These are phyloP conservation scores for Metschnikowia koreensis DNA, from an alignment of 805 yeast species.

Conservation along the genomic window DNA sequence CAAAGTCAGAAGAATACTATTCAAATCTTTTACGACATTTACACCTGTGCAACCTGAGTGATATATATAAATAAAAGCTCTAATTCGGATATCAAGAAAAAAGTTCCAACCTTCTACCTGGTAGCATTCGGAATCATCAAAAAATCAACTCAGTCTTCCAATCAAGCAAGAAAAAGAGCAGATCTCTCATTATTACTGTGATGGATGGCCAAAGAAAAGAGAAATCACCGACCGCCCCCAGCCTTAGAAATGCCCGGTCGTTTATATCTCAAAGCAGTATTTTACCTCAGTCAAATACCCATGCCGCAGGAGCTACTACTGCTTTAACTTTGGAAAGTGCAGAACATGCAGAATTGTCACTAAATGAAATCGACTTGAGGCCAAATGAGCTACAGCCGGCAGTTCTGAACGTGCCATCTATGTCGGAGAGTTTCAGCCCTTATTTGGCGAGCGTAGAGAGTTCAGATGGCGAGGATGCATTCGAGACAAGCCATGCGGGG, in stretches of 20 bases:
- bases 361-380: conserved; percentile 5
- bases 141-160: no score
- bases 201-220: neutral
- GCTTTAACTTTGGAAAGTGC: conserved; percentile 17
- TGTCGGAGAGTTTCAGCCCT: conserved; percentile 7
- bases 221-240: neutral
- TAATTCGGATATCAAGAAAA: no score
- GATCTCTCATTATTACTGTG: neutral
- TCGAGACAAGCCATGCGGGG: conserved; percentile 3
- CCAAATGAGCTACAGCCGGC: conserved; percentile 2
- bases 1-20: no score
- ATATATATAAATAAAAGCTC: no score
- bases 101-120: no score
- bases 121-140: no score
- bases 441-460: conserved; percentile 5
- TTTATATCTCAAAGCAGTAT: conserved; percentile 2
- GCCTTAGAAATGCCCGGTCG: conserved; percentile 7
- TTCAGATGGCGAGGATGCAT: conserved; percentile 9
- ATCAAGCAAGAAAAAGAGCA: no score
- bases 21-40: no score
- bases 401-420: neutral
- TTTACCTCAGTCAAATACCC: conserved; percentile 2
- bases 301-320: conserved; percentile 15
- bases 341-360: conserved; percentile 12
- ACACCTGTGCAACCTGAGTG: no score